Conservation (phyloP, 1,139 yeast species). For the Pichia terricola region DNA sequence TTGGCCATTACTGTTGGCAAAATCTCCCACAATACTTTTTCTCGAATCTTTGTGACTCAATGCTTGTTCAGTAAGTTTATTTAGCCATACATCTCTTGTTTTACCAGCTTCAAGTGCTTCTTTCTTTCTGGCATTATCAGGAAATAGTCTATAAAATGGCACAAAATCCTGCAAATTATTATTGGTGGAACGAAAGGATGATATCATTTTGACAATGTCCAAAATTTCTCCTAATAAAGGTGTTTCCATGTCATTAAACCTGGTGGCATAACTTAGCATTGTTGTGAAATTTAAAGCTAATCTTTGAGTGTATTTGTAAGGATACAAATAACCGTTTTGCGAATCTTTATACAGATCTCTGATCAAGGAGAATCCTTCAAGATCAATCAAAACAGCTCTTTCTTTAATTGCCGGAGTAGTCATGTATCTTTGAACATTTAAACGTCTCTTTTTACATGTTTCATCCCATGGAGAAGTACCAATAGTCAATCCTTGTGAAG, state of each 20-base stretch:
- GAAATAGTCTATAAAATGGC: conserved; percentile 36
- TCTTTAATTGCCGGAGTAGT: conserved; percentile 31
- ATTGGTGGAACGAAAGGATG: conserved; percentile 49
- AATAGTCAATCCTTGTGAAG: conserved; percentile 49
- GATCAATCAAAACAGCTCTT: conserved; percentile 33
- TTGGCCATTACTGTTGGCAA: conserved; percentile 12
- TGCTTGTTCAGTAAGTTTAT: conserved; percentile 25
- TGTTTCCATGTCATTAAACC: conserved; percentile 33
- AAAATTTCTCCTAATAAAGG: conserved; percentile 43
- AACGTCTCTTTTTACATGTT: conserved; percentile 42
- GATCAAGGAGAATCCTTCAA: conserved; percentile 29
- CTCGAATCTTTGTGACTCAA: conserved; percentile 19
- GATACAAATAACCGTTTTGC: conserved; percentile 7
- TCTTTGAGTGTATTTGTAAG: conserved; percentile 36
- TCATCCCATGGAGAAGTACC: conserved; percentile 64
- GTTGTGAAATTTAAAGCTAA: conserved; percentile 47
- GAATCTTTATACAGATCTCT: conserved; percentile 11
- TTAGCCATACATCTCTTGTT: conserved; percentile 48
- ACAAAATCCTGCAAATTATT: conserved; percentile 51
- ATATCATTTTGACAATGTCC: conserved; percentile 50
- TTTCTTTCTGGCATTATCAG: conserved; percentile 26
- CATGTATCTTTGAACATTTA: conserved; percentile 42
- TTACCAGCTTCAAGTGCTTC: conserved; percentile 31
- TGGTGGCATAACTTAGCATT: conserved; percentile 50
- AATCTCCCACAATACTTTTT: conserved; percentile 21